These are phyloP conservation scores for Russula virescens DNA, from an alignment of 768 basidiomycete species.

Conservation along the genomic window DNA sequence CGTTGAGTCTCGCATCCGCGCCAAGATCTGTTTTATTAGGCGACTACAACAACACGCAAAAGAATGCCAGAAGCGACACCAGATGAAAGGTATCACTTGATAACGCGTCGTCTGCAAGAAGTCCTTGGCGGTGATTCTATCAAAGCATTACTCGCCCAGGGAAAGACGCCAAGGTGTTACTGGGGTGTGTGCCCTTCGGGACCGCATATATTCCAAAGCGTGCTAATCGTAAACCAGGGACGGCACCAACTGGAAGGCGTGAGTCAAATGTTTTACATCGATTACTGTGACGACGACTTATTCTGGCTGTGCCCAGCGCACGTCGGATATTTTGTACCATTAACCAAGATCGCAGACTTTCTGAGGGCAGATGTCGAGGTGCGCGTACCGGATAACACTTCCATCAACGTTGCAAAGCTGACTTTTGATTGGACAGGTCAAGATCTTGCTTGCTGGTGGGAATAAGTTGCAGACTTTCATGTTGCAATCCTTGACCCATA, in stretches of 20 bases:
- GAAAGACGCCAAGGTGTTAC: slow-evolving; percentile 75
- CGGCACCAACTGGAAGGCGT: slow-evolving; percentile 94
- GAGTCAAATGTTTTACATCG: slow-evolving; percentile 31
- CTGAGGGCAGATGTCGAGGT: slow-evolving; percentile 87
- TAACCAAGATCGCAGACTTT: slow-evolving; percentile 96
- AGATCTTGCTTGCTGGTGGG: slow-evolving; percentile 72
- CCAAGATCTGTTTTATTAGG: too few relatives aligned
- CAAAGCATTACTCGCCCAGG: slow-evolving; percentile 73
- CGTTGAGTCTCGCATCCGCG: too few relatives aligned
- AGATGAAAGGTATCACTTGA: slow-evolving; percentile 63
- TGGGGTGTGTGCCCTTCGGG: slow-evolving; percentile 62
- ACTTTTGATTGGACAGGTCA: slow-evolving; percentile 44
- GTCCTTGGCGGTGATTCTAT: slow-evolving; percentile 82
- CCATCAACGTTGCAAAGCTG: slow-evolving; percentile 22
- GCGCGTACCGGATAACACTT: slow-evolving; percentile 26
- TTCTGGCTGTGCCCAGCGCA: slow-evolving; percentile 54
- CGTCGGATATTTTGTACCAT: slow-evolving; percentile 92
- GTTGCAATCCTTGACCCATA: slow-evolving; percentile 2
- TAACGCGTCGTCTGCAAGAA: slow-evolving; percentile 82
- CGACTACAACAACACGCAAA: too few relatives aligned
- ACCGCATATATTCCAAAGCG: neutral
- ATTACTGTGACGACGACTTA: neutral
- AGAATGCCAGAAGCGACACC: slow-evolving; percentile 18
- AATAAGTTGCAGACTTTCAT: neutral
- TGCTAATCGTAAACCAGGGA: slow-evolving; percentile 45